Evolutionary conservation across 2,329 filamentous ascomycete species (phyloP), one percentile per base, ranked within the genome.

Genomic region (Didymella glomerata): DNA sequence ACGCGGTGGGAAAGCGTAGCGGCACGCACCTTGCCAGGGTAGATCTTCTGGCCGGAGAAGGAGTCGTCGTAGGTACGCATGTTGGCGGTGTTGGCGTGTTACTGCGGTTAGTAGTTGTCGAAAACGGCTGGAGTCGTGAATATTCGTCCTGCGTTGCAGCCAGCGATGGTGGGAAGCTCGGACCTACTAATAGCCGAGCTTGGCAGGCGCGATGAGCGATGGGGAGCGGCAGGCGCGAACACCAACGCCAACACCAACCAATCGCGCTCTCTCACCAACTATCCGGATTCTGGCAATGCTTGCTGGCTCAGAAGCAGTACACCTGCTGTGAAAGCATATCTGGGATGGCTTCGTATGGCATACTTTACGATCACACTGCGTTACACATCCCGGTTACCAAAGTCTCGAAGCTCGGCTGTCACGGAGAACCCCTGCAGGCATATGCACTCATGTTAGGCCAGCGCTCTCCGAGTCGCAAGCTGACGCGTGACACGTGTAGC

Each of bases 61-160:
- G 86, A 85, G 79, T 91, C 88, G 84, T 91, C 88, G 88, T 90
- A 91, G 82, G 87, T 89, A 85, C 87, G 85, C 87, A 89, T 89
- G 79, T 84, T 88, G 84, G 81, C 80, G 80, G 80, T 77, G 76
- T 67, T 77, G 72, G 67, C 70, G 75, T 73, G 27, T 64, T 74
- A 77, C 76, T 75, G 70, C 66, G 60, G 69, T 69, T 76, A 28
- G 27, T 70, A 49, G 42, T 54, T 42, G 14, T 32, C 30, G 30
- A 32, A 32, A 32, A 32, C 30, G 30, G 30, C 30, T 32, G 30
- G 30, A 32, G 30, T 32, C 30, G 9, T 9, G 30, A 32, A 32
- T 32, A 28, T 32, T 32, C 30, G 30, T 32, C 8, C 30, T 65
- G 41, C 54, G 54, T 57, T 28, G 65, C 57, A 28, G 61, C 57